Evolutionary conservation across 108 stramenopile species (phyloP), one percentile per base, ranked within the genome.

Genomic region (Thalassiosira profunda): DNA sequence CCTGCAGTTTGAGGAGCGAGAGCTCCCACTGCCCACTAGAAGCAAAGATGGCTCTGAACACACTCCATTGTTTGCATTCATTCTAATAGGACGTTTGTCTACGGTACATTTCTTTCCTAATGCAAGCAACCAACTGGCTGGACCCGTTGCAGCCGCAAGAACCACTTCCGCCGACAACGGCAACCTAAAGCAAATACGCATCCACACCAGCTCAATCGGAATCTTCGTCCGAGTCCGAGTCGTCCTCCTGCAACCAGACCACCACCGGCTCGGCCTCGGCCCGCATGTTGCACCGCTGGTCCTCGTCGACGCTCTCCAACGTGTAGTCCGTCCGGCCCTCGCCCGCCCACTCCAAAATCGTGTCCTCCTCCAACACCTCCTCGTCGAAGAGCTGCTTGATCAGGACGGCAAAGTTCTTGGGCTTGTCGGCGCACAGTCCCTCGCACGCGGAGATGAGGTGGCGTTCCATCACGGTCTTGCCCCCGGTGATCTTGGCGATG

Each of bases 351-450:
- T 90, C 87, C 7, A 93, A 55, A 61, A 98, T 92, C n/a, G 83
- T 82, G 30, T 96, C 93, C 55, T 98, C 97, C 12, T 92, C 83
- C 29, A 98, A 60, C 29, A 86, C 85, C 54, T 95, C 95, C 40
- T 91, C 90, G 65, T 97, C 95, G 70, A 90, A 98, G 25, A 95
- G 75, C 47, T 91, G 89, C 82, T 96, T 96, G 58, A 98, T 42
- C 53, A 98, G 63, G 64, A 96, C 91, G 10, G 94, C 88, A 60
- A 96, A 95, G 70, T 86, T 86, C 85, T 89, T 91, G 47, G 96
- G 90, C 64, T 93, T 84, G 47, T 88, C 87, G n/a, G 67, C 78
- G 71, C 82, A 92, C 7, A 96, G 44, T 10, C 61, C 43, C 70
- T 96, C 95, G 29, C 84, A 74, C 23, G 90, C 80, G 28, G 85